Base-by-base conservation (phyloP, 1,139 yeast genomes). In the Pichia norvegensis region DNA sequence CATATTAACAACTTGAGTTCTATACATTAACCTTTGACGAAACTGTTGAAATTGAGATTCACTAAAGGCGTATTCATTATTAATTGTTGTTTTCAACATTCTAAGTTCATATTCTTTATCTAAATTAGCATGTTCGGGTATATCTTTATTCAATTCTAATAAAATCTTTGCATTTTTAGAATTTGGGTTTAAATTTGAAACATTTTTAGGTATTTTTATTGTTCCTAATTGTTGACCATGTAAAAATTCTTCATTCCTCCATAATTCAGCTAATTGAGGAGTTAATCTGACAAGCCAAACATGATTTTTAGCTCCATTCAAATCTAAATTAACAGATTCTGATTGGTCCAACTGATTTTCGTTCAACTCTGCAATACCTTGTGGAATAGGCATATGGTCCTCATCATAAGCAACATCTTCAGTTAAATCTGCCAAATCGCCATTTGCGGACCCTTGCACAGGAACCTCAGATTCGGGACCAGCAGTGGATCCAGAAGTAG, bases 201-300 rank as follows among this genome's bases (percentile, higher is more conserved):
- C 44, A 25, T 54, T 54, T 46, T 75, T 74, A 53, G 76, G 75
- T 49, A 90, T 85, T 59, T 84, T 79, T 25, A 92, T 86, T 54
- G 78, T 79, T 11, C 97, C 98, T 51, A 92, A 67, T 53, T 81
- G 82, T 57, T 83, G 79, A 2, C 96, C 94, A 49, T 78, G 72
- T 49, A 84, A 65, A 35, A 69, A 69, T 16, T 73, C 78, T 40
- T 78, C 73, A 52, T 82, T 74, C 46, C 80, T 75, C 95, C 97
- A 88, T 54, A 77, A 73, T 44, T 83, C 88, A 42, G 95, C 85
- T 51, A 92, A 70, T 59, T 87, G 88, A 58, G 85, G 79, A 4
- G 98, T 97, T 56, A 92, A 68, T 56, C 95, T 79, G 25, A 92
- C 95, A 27, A 92, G 70, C 98, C 98, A 92, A 38, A 92, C 82